These are phyloP conservation scores for Thalassiosira hispida DNA, from an alignment of 352 stramenopile species.

Conservation along the genomic window DNA sequence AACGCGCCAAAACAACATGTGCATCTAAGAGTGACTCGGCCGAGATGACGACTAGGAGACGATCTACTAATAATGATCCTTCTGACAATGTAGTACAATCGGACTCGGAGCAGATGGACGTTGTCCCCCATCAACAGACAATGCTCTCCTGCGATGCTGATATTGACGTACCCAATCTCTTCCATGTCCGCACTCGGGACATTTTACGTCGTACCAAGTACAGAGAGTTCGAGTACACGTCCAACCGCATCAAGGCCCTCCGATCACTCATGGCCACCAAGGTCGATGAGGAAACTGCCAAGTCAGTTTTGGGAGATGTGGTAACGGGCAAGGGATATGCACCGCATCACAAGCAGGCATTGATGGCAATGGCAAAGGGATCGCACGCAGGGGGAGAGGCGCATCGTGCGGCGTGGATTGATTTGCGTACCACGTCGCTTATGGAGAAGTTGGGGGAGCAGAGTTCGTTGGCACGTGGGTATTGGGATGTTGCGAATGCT, in stretches of 20 bases:
- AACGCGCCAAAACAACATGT: neutral
- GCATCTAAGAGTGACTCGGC: neutral
- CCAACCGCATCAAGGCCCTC: constrained; percentile 66
- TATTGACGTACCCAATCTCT: constrained; percentile 64
- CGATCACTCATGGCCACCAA: constrained; percentile 63
- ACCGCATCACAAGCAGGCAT: constrained; percentile 46
- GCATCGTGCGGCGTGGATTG: constrained; percentile 61
- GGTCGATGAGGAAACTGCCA: constrained; percentile 68
- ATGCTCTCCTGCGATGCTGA: constrained; percentile 74
- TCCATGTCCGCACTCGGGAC: constrained; percentile 65
- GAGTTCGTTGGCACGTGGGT: constrained; percentile 40
- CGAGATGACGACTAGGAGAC: constrained; percentile 21
- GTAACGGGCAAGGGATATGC: constrained; percentile 53
- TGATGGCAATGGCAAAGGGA: constrained; percentile 57
- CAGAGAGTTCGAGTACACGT: constrained; percentile 80
- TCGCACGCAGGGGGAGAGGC: constrained; percentile 64
- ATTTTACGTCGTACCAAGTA: constrained; percentile 76
- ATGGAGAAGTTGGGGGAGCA: constrained; percentile 65
- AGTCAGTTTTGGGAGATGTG: constrained; percentile 62
- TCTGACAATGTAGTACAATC: neutral
- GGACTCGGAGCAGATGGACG: constrained; percentile 21
- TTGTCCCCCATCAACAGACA: constrained; percentile 37
- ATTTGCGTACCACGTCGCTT: constrained; percentile 64
- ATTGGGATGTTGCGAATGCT: constrained; percentile 62
- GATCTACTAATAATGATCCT: constrained; percentile 22